A percentile compares a stretch with the other conserved stretches of the same genome.
These are phyloP conservation scores for Knufia petricola DNA, from an alignment of 2,329 filamentous ascomycete species.

Conservation along the genomic window DNA sequence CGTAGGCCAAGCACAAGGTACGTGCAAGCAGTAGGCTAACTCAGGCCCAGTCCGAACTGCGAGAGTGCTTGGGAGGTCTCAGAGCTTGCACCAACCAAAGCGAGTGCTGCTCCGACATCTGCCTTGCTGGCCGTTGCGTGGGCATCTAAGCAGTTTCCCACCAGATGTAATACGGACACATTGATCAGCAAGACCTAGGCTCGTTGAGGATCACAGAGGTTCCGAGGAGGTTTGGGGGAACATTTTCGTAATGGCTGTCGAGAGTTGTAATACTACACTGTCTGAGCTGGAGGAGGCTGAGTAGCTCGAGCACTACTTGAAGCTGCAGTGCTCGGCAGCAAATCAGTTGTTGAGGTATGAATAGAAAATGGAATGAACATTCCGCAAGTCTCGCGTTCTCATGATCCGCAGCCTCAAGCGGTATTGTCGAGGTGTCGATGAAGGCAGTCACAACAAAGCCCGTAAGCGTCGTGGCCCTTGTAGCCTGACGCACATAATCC, in stretches of 20 bases:
- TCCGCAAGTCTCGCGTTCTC: not conserved
- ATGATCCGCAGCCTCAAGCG: too few species aligned
- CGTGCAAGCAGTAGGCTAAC: too few species aligned
- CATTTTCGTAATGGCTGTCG: conserved; percentile 3
- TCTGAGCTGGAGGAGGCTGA: not conserved
- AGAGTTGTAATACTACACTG: not conserved
- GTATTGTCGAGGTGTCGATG: too few species aligned
- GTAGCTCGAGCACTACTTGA: conserved; percentile 1
- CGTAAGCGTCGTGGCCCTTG: too few species aligned
- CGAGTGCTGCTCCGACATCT: conserved; percentile 4
- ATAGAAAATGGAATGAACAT: conserved; percentile 5
- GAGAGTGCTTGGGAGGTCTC: too few species aligned
- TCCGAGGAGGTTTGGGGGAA: not conserved
- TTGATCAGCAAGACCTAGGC: not conserved
- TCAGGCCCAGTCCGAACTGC: too few species aligned
- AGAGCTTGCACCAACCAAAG: not conserved
- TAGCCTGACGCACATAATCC: too few species aligned
- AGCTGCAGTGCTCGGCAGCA: not conserved
- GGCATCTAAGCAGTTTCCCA: not conserved
- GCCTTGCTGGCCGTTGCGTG: conserved; percentile 1
- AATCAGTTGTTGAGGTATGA: not conserved
- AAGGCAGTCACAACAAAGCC: too few species aligned
- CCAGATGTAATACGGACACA: too few species aligned
- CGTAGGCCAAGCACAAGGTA: too few species aligned
- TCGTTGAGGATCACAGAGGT: not conserved